These are phyloP conservation scores for Blastomyces parvus DNA, from an alignment of 2,329 filamentous ascomycete genomes.

Conservation along the genomic window DNA sequence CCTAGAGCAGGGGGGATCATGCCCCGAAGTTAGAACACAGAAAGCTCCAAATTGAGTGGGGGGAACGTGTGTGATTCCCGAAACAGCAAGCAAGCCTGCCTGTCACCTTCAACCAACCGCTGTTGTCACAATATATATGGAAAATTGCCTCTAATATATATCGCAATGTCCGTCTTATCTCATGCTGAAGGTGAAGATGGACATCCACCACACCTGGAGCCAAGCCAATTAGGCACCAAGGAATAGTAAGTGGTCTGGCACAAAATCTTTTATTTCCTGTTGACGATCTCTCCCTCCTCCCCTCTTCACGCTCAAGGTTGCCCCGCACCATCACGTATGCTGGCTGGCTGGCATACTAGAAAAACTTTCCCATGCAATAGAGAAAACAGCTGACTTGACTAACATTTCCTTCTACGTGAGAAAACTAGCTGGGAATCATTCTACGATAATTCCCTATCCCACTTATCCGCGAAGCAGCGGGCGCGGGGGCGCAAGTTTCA, in stretches of 20 bases:
- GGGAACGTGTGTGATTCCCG: neutral
- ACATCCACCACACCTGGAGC: conserved; percentile 59
- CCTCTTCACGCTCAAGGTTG: neutral
- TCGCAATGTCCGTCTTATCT: neutral
- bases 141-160: too few relatives aligned
- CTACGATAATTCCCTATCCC: conserved; percentile 36
- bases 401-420: neutral
- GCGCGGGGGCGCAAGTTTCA: conserved; percentile 1
- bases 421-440: conserved; percentile 54
- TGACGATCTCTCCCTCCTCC: neutral
- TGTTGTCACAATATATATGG: neutral
- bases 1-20: too few relatives aligned
- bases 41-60: neutral
- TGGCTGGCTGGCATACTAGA: neutral
- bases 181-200: neutral
- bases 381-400: neutral
- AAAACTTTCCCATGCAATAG: neutral
- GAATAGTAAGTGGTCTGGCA: conserved; percentile 58
- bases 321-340: neutral
- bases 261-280: neutral
- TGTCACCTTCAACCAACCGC: neutral
- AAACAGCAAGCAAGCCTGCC: neutral
- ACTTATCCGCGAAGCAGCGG: conserved; percentile 27
- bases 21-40: too few relatives aligned
- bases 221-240: conserved; percentile 76